Percentiles rank a stretch among this genome's conserved stretches.
Conservation (phyloP, 1,284 basidiomycete genomes). For the Inonotus obliquus region DNA sequence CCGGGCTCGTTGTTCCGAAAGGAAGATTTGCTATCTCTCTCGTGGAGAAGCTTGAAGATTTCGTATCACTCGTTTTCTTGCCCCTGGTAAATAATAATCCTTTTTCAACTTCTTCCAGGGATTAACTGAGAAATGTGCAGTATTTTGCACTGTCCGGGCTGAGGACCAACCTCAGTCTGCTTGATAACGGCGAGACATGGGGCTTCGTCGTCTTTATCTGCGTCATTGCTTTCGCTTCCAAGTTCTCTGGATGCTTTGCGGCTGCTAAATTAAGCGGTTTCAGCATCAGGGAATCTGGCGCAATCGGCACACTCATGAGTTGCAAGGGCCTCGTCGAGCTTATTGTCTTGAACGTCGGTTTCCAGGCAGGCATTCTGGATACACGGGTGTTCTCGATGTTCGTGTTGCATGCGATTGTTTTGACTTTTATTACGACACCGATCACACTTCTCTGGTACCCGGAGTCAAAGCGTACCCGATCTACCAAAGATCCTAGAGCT, state of each 20-base stretch:
- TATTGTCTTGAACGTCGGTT: constrained; percentile 90
- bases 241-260: constrained; percentile 66
- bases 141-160: constrained; percentile 84
- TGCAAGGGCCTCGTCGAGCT: constrained; percentile 93
- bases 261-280: constrained; percentile 68
- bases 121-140: constrained; percentile 31
- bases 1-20: constrained; percentile 86
- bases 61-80: constrained; percentile 70
- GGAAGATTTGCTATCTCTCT: constrained; percentile 80
- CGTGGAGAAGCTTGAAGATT: constrained; percentile 76
- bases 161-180: constrained; percentile 76
- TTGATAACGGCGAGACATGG: constrained; percentile 77
- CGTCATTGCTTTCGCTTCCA: constrained; percentile 76
- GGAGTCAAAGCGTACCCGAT: constrained; percentile 30
- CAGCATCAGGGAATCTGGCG: constrained; percentile 73
- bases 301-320: constrained; percentile 88
- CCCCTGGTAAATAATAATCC: constrained; percentile 57
- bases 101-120: background rate
- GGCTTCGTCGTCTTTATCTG: constrained; percentile 83
- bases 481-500: constrained; percentile 24
- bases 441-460: constrained; percentile 78
- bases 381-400: constrained; percentile 81
- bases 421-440: constrained; percentile 86
- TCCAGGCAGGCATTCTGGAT: constrained; percentile 76
- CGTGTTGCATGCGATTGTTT: constrained; percentile 79